Conservation (phyloP, 192 early-diverging fungal species). For the Coemansia sp. region DNA sequence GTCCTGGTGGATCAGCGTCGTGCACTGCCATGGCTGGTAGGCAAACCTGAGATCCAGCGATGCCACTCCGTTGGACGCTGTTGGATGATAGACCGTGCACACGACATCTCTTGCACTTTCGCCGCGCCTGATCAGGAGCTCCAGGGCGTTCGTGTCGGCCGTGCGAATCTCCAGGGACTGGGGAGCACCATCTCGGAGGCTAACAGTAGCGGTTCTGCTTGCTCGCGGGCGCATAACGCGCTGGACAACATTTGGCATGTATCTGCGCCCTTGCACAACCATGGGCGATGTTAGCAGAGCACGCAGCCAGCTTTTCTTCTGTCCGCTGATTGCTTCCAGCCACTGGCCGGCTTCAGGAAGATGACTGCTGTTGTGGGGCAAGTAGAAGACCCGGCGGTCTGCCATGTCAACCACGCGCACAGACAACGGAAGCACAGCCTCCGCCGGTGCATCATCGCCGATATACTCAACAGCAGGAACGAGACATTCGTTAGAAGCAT, state of each 20-base stretch:
- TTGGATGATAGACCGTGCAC: slow-evolving; percentile 8
- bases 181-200: neutral
- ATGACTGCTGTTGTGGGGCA: slow-evolving; percentile 4
- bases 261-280: slow-evolving; percentile 73
- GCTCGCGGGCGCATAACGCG: slow-evolving; percentile 63
- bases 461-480: slow-evolving; percentile 81
- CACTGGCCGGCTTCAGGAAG: slow-evolving; percentile 47
- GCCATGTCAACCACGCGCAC: neutral
- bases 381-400: neutral
- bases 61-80: neutral
- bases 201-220: slow-evolving; percentile 44
- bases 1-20: neutral
- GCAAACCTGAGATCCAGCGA: neutral
- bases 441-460: slow-evolving; percentile 9
- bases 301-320: slow-evolving; percentile 74
- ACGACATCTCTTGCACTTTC: neutral
- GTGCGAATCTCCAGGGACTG: neutral
- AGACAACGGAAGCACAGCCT: neutral
- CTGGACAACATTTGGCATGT: slow-evolving; percentile 59
- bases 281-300: slow-evolving; percentile 71
- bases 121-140: neutral
- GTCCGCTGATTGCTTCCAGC: slow-evolving; percentile 69
- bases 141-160: slow-evolving; percentile 50
- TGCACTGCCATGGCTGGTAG: slow-evolving; percentile 1
- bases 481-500: slow-evolving; percentile 55